These are phyloP conservation scores for Xylaria sp. DNA, from an alignment of 2,329 filamentous ascomycete genomes.

Conservation along the genomic window DNA sequence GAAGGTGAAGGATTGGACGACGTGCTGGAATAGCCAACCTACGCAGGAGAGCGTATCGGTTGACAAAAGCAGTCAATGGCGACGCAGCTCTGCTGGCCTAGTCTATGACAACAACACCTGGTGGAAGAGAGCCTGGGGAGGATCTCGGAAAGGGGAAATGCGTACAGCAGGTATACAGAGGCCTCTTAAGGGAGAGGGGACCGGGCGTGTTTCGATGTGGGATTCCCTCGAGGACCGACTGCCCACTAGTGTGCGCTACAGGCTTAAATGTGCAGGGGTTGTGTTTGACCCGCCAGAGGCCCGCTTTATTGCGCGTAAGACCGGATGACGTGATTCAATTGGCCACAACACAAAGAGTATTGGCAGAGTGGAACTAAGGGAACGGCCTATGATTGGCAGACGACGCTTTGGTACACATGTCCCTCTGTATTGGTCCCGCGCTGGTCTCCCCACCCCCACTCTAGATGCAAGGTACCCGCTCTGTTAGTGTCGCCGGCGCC, in stretches of 20 bases:
- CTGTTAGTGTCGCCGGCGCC: conserved; percentile 19
- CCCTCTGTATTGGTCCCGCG: not conserved
- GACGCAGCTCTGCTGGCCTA: conserved; percentile 29
- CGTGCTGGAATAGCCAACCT: conserved; percentile 23
- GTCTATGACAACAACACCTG: conserved; percentile 21
- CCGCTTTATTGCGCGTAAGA: not conserved
- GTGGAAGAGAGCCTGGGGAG: conserved; percentile 19
- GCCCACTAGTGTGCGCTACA: not conserved
- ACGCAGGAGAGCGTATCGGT: conserved; percentile 16
- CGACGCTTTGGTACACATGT: conserved; percentile 1
- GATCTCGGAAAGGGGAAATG: conserved; percentile 20
- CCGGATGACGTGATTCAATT: conserved; percentile 17
- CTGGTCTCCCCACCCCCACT: conserved; percentile 13
- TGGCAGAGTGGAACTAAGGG: conserved; percentile 2
- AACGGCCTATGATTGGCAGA: conserved; percentile 14
- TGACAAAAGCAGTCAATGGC: conserved; percentile 30
- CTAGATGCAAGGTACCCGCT: conserved; percentile 36
- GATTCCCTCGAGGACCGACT: not conserved
- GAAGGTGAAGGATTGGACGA: conserved; percentile 37
- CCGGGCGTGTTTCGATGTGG: conserved; percentile 26
- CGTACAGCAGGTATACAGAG: conserved; percentile 9
- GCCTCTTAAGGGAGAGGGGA: conserved; percentile 27
- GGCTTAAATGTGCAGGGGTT: conserved; percentile 20
- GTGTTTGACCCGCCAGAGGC: conserved; percentile 32
- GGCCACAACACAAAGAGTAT: conserved; percentile 3